A percentile compares a stretch with the other conserved stretches of the same genome.
phyloP scores from a whole-genome alignment of 202 grass and related monocot species.

The Setaria viridis region DNA sequence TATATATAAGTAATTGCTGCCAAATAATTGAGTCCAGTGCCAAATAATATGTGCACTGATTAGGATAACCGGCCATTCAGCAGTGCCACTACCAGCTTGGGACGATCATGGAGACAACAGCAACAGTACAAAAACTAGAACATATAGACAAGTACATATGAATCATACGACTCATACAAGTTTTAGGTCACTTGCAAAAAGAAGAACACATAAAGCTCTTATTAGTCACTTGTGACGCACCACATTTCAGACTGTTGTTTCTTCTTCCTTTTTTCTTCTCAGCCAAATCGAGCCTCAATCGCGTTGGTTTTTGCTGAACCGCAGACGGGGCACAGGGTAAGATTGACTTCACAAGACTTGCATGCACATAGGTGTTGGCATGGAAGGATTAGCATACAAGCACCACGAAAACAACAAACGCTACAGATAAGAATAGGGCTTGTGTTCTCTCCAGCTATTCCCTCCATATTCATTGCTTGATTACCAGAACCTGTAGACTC shows the following conservation, averaged over 20 bases:
- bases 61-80: too few species aligned
- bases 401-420: not conserved
- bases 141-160: not conserved
- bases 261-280: not conserved
- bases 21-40: too few species aligned
- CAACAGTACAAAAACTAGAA: too few species aligned
- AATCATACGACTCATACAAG: not conserved
- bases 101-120: too few species aligned
- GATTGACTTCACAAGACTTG: not conserved
- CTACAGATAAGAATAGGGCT: not conserved
- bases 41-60: too few species aligned
- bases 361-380: conserved; percentile 9
- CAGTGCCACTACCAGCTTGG: too few species aligned
- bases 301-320: not conserved
- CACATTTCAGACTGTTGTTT: not conserved
- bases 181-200: not conserved
- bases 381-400: conserved; percentile 21
- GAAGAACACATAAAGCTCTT: not conserved
- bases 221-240: not conserved
- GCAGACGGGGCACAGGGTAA: not conserved
- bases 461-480: too few species aligned
- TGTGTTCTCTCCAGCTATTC: not conserved
- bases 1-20: too few species aligned
- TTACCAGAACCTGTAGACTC: too few species aligned
- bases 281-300: not conserved